Conservation (phyloP, 345 rosid genomes). For the Boechera stricta region DNA sequence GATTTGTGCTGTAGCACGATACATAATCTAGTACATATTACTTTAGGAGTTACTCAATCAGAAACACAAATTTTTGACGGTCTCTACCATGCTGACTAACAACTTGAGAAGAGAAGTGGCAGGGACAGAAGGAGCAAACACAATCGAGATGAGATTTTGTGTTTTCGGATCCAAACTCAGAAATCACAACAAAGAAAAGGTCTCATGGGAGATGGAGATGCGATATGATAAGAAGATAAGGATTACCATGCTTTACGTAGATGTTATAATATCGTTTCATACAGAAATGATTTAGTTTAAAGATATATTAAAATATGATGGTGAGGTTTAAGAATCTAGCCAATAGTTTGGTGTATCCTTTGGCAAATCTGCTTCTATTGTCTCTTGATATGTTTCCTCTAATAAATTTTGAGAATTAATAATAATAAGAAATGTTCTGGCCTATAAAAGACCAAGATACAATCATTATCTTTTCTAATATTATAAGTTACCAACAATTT, state of each 20-base stretch:
- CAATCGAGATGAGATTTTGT: too few relatives aligned
- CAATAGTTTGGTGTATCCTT: background rate
- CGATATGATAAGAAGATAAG: too few relatives aligned
- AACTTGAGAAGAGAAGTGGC: too few relatives aligned
- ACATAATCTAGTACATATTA: too few relatives aligned
- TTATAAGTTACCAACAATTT: background rate
- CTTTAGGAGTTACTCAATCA: background rate
- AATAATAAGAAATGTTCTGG: background rate
- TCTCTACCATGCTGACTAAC: too few relatives aligned
- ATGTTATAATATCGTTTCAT: background rate
- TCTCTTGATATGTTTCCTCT: background rate
- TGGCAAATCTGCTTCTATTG: background rate
- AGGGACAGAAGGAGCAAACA: too few relatives aligned
- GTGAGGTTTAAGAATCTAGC: background rate
- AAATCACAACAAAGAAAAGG: too few relatives aligned
- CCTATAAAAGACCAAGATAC: background rate
- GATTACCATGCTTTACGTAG: too few relatives aligned
- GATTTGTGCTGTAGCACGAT: too few relatives aligned
- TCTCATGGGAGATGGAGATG: too few relatives aligned
- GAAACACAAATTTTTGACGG: too few relatives aligned
- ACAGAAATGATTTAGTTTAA: background rate
- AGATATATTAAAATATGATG: background rate
- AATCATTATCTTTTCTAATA: background rate
- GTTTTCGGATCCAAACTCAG: too few relatives aligned
- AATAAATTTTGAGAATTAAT: background rate